phyloP scores from a whole-genome alignment of 495 filamentous ascomycete genomes.

The Neurospora tetraspora region DNA sequence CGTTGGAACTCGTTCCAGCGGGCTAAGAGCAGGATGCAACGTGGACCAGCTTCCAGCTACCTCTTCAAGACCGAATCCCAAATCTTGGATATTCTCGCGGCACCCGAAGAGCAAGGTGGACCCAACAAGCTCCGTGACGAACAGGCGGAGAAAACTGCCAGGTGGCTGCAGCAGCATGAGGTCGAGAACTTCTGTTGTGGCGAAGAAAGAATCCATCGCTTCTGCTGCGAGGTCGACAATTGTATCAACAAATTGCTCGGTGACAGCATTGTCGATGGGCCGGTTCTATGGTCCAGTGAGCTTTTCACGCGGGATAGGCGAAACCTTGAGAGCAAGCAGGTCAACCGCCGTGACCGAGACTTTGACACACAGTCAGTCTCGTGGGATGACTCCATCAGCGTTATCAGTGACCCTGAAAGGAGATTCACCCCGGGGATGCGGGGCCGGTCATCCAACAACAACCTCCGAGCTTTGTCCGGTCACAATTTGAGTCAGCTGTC shows the following conservation, averaged over 20 bases:
- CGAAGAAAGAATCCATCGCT: constrained; percentile 90
- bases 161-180: constrained; percentile 71
- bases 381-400: constrained; percentile 42
- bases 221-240: constrained; percentile 81
- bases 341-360: constrained; percentile 24
- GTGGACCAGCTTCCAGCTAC: constrained; percentile 54
- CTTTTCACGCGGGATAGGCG: constrained; percentile 72
- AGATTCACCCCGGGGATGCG: constrained; percentile 16
- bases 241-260: constrained; percentile 82
- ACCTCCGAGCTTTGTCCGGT: constrained; percentile 42
- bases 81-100: constrained; percentile 78
- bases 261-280: constrained; percentile 74
- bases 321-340: constrained; percentile 52
- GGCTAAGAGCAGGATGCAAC: constrained; percentile 43
- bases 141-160: constrained; percentile 74
- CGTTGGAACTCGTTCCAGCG: constrained; percentile 42
- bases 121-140: constrained; percentile 95
- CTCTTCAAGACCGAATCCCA: constrained; percentile 79
- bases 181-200: constrained; percentile 94
- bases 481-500: constrained; percentile 55
- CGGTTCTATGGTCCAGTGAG: constrained; percentile 87
- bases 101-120: constrained; percentile 72
- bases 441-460: constrained; percentile 20
- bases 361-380: constrained; percentile 30
- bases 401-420: constrained; percentile 41